Conservation (phyloP, 2,329 filamentous ascomycete genomes). For the Colletotrichum trifolii region DNA sequence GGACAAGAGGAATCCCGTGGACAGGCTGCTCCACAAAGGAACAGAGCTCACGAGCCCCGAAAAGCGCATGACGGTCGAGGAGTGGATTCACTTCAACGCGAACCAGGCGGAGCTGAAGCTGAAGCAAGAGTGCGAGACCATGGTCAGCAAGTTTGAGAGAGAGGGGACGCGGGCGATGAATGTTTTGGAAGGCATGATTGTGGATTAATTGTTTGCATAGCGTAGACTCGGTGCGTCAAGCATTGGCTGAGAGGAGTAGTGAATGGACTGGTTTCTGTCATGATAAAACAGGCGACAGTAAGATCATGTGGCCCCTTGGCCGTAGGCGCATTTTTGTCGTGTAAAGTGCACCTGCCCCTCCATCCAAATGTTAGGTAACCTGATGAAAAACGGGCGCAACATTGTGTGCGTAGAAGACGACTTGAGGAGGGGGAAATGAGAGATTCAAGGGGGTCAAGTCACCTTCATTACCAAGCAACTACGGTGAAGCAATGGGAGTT, state of each 20-base stretch:
- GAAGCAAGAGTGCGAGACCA: constrained; percentile 81
- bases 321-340: no score
- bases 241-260: constrained; percentile 21
- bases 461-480: no score
- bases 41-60: constrained; percentile 78
- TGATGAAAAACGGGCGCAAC: no score
- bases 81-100: constrained; percentile 90
- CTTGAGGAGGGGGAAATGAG: no score
- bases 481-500: background rate
- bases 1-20: constrained; percentile 64
- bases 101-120: constrained; percentile 82
- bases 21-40: constrained; percentile 63
- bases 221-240: constrained; percentile 15
- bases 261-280: constrained; percentile 20
- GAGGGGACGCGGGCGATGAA: constrained; percentile 84
- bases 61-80: constrained; percentile 90
- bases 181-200: constrained; percentile 78
- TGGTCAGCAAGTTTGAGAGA: constrained; percentile 85
- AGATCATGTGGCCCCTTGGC: background rate
- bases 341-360: no score
- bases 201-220: constrained; percentile 50
- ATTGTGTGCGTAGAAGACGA: no score
- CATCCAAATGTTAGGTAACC: no score
- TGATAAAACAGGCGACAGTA: constrained; percentile 13
- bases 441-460: no score